Evolutionary conservation across 352 stramenopile species (phyloP), one percentile per base, ranked within the genome.

Genomic region (Thalassiosira livingstoniorum): DNA sequence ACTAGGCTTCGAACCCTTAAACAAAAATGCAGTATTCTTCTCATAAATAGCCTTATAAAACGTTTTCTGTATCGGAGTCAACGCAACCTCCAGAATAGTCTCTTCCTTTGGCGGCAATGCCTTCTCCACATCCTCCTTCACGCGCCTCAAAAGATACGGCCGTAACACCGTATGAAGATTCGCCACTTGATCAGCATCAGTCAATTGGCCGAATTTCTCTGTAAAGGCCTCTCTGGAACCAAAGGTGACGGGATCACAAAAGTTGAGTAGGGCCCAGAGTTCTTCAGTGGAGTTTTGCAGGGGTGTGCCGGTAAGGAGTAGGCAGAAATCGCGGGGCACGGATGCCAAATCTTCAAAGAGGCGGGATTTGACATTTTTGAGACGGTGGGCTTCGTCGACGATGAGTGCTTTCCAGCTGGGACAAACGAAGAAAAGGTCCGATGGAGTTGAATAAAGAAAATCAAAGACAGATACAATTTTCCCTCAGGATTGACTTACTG

Each of bases 111-210:
- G 96, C 27, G 97, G 97, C 39, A 99, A 97, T 66, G 96, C 97
- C 89, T 99, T 99, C 80, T 99, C 97, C 1, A 99, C 97, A 86
- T 99, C 97, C 87, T 99, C 97, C 87, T 99, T 99, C 29, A 99
- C 97, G 27, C 97, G 96, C 31, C 97, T 95, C 53, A 99, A 87
- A 58, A 99, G 93, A 79, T 97, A 98, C 21, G 97, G 97, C 39
- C 94, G 95, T 4, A 99, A 80, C 0, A 98, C 75, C 70, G 95
- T 95, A 75, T 99, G 97, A 35, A 99, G 92, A 47, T 96, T 92
- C 13, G 97, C 90, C 1, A 99, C 97, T 87, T 99, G 97, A 42
- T 97, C 92, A 60, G 97, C 94, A 87, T 92, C 92, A 55, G 80
- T 87, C 45, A 95, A 71, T 67, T 94, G 78, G 4, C 90, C 97